phyloP scores from a whole-genome alignment of 2,329 filamentous ascomycete genomes.

The Paraphoma sp. region DNA sequence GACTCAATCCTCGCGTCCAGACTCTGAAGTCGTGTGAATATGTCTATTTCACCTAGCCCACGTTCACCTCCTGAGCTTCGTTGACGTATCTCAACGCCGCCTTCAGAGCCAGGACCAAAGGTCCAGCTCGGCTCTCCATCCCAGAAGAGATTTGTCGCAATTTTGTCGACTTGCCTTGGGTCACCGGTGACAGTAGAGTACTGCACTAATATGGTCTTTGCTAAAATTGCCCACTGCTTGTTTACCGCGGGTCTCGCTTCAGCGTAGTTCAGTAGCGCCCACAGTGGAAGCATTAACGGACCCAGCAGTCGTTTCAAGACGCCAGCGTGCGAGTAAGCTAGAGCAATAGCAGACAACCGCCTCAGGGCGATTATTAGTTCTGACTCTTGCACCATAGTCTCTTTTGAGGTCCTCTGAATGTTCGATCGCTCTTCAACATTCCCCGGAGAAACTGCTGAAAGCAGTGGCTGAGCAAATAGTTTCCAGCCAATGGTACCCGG shows the following conservation, averaged over 20 bases:
- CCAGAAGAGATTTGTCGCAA: conserved; percentile 65
- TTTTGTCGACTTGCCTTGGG: conserved; percentile 54
- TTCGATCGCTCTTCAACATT: conserved; percentile 13
- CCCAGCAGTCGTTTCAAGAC: conserved; percentile 67
- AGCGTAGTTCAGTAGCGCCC: conserved; percentile 65
- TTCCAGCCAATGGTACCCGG: conserved; percentile 69
- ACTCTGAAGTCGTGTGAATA: conserved; percentile 67
- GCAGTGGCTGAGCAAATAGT: conserved; percentile 65
- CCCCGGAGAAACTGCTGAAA: conserved; percentile 58
- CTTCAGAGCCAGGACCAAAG: conserved; percentile 56
- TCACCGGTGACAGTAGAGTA: conserved; percentile 65
- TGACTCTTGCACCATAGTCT: conserved; percentile 55
- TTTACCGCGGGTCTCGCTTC: conserved; percentile 37
- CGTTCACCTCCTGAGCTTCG: conserved; percentile 78
- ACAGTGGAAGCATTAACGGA: conserved; percentile 67
- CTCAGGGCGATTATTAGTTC: conserved; percentile 60
- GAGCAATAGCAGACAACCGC: conserved; percentile 63
- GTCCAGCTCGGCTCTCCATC: conserved; percentile 62
- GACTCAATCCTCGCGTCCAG: conserved; percentile 34
- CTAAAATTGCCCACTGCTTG: conserved; percentile 32
- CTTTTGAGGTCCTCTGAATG: conserved; percentile 18
- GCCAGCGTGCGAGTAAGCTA: conserved; percentile 71
- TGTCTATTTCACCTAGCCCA: conserved; percentile 61
- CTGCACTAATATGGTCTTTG: conserved; percentile 36
- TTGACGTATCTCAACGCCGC: conserved; percentile 60